Evolutionary conservation across 257 asterid genomes (phyloP), one percentile per base, ranked within the genome.

Genomic region (Paraleonurus japonicus): DNA sequence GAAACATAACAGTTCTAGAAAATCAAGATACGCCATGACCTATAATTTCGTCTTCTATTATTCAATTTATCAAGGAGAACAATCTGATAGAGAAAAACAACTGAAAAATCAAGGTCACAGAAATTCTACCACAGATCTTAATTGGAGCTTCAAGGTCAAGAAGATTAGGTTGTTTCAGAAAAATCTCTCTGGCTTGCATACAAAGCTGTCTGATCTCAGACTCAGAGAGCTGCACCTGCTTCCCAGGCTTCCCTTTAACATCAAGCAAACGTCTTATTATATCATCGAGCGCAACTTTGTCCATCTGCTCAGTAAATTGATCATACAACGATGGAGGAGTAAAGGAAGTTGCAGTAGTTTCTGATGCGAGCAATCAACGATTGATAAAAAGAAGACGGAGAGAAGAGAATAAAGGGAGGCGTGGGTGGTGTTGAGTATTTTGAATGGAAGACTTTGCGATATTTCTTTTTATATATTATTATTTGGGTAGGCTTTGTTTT

Each of bases 131-230:
- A 45, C 95, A 90, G 76, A 92, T 92, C 96, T 87, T 92, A 81
- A 92, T 85, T 37, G 98, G 98, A 12, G 98, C 96, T 59, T 88
- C 95, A n/a, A 92, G 90, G 76, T 92, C 96, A 60, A 92, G 96
- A 58, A 90, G 98, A 86, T 90, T 92, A 35, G 97, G 96, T 78
- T 90, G 96, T 10, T 75, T 78, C 82, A 92, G 27, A 79, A 92
- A 85, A 76, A 92, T 87, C 66, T 88, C 92, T 67, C 67, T 88
- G 0, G 98, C 81, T 75, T 80, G 87, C 58, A 84, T 45, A 78
- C 98, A 92, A 33, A 92, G 96, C 48, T 85, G 87, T 45, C 83
- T 88, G 76, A 92, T 92, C 76, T 90, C 98, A 3, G 93, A 59
- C 73, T 92, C 98, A 0, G 98, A 92, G 16, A 92, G 88, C 88